Conservation (phyloP, 2,329 filamentous ascomycete genomes). For the Boeremia exigua region DNA sequence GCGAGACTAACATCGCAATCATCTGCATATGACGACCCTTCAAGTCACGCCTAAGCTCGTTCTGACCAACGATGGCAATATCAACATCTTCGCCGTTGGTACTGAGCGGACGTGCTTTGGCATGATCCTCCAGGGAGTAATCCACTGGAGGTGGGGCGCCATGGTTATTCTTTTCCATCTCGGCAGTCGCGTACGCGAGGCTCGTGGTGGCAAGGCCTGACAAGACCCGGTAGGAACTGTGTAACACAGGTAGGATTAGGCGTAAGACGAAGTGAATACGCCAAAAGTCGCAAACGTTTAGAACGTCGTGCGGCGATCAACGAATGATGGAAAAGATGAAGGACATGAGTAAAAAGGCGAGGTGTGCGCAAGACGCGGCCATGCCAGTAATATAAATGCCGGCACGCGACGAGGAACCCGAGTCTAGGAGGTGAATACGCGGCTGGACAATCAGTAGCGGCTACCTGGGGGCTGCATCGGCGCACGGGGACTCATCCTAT, state of each 20-base stretch:
- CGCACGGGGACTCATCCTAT: slow-evolving; percentile 3
- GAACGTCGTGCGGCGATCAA: neutral
- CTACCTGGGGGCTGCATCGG: slow-evolving; percentile 7
- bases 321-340: neutral
- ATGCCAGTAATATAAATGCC: slow-evolving; percentile 2
- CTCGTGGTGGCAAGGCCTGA: neutral
- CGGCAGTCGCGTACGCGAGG: slow-evolving; percentile 4
- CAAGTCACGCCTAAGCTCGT: slow-evolving; percentile 33
- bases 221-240: neutral
- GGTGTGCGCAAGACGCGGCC: neutral
- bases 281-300: neutral
- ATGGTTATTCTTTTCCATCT: slow-evolving; percentile 2
- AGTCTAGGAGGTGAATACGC: neutral
- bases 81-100: slow-evolving; percentile 1
- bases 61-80: slow-evolving; percentile 4
- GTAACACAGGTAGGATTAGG: neutral
- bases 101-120: slow-evolving; percentile 8
- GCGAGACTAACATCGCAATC: slow-evolving; percentile 56
- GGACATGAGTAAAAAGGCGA: neutral
- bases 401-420: slow-evolving; percentile 1
- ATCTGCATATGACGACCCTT: slow-evolving; percentile 63
- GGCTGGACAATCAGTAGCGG: slow-evolving; percentile 5
- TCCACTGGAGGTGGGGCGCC: neutral
- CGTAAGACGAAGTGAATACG: neutral
- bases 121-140: slow-evolving; percentile 1